Evolutionary conservation across 208 protist genomes (phyloP).

Genomic region (Naegleria gruberi): DNA sequence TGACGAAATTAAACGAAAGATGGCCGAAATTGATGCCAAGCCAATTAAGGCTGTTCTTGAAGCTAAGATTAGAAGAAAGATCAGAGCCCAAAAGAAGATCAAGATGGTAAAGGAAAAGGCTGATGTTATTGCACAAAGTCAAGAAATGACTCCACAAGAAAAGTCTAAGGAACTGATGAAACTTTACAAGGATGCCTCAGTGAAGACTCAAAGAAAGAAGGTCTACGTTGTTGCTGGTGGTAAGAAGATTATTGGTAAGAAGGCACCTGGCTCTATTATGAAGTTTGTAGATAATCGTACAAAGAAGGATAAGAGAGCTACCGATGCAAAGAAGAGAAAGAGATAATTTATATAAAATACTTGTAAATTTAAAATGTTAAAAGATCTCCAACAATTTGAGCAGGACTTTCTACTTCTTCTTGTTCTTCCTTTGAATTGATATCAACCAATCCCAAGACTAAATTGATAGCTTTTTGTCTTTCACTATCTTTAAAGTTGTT

Average conservation of each 20-base stretch:
- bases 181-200: background rate
- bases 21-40: slow-evolving; percentile 81
- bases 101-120: slow-evolving; percentile 67
- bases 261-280: background rate
- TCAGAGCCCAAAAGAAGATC: slow-evolving; percentile 64
- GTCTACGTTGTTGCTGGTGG: slow-evolving; percentile 10
- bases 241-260: background rate
- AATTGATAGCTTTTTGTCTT: slow-evolving; percentile 18
- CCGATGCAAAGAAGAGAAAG: background rate
- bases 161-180: background rate
- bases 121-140: background rate
- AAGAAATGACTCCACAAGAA: background rate
- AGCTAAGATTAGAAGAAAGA: slow-evolving; percentile 87
- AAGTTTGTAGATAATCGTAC: slow-evolving; percentile 12
- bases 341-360: slow-evolving; percentile 11
- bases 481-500: slow-evolving; percentile 27
- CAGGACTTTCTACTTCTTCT: background rate
- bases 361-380: background rate
- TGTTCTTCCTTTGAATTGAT: background rate
- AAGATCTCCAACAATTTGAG: background rate
- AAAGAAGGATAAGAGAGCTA: background rate
- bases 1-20: slow-evolving; percentile 71
- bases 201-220: background rate
- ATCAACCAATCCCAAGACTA: slow-evolving; percentile 7
- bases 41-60: slow-evolving; percentile 94